phyloP scores from a whole-genome alignment of 768 basidiomycete species.

The Xerocomellus chrysenteron region DNA sequence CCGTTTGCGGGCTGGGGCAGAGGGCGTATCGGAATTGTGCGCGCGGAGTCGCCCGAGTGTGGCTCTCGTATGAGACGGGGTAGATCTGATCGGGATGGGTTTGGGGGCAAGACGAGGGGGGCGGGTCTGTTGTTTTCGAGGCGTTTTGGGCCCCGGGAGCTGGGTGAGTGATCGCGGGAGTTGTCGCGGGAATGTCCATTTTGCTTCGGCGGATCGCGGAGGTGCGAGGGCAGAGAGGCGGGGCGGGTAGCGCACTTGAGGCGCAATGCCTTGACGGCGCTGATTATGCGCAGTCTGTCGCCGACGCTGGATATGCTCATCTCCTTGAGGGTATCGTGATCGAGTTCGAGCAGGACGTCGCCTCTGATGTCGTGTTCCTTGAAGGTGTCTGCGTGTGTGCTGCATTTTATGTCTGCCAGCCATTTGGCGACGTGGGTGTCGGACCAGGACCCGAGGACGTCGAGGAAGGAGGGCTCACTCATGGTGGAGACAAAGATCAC shows the following conservation, averaged over 20 bases:
- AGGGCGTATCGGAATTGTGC: constrained; percentile 29
- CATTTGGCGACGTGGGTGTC: constrained; percentile 73
- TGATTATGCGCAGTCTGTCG: constrained; percentile 84
- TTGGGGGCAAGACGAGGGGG: constrained; percentile 69
- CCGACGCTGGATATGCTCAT: constrained; percentile 90
- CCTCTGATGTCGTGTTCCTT: constrained; percentile 88
- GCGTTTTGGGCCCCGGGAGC: constrained; percentile 41
- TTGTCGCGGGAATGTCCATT: constrained; percentile 25
- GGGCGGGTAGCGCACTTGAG: constrained; percentile 45
- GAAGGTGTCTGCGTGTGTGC: constrained; percentile 66
- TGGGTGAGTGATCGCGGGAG: constrained; percentile 28
- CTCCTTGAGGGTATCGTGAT: constrained; percentile 83
- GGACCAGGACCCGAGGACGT: constrained; percentile 69
- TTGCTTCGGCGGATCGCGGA: constrained; percentile 1
- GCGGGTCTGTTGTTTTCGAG: constrained; percentile 71
- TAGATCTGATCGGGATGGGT: constrained; percentile 55
- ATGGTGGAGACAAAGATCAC: too few species aligned
- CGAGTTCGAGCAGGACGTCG: constrained; percentile 87
- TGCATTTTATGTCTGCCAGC: constrained; percentile 77
- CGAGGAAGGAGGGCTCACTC: constrained; percentile 42
- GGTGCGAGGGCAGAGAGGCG: background rate
- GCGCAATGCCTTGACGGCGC: constrained; percentile 78
- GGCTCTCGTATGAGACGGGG: constrained; percentile 71
- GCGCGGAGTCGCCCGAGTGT: constrained; percentile 50
- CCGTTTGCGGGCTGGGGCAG: constrained; percentile 29